Conservation (phyloP, 177 flowering plant species). For the Telopea speciosissima region DNA sequence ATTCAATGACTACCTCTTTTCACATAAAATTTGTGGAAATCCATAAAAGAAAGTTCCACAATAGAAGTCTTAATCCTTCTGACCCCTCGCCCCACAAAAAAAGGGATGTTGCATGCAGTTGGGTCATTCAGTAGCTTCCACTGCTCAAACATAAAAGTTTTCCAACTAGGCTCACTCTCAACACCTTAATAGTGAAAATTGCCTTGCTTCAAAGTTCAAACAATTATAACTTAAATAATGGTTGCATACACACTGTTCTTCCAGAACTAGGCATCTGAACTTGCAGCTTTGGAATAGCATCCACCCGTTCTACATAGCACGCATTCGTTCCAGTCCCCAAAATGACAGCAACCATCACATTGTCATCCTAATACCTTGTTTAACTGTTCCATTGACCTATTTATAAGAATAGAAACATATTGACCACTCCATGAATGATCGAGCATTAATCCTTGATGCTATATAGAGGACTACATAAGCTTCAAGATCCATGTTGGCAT, state of each 20-base stretch:
- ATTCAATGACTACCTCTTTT: no score
- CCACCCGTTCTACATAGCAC: constrained; percentile 63
- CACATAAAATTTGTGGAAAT: no score
- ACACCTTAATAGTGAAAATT: no score
- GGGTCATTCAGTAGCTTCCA: no score
- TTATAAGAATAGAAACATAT: constrained; percentile 6
- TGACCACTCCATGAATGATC: neutral
- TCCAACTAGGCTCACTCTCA: no score
- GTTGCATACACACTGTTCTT: constrained; percentile 43
- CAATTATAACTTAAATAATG: neutral
- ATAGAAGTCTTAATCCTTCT: no score
- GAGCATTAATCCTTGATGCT: neutral
- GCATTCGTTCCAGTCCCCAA: constrained; percentile 97
- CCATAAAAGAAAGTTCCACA: no score
- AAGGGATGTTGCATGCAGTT: no score
- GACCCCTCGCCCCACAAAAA: no score
- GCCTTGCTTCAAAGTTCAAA: neutral
- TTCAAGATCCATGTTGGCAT: constrained; percentile 2
- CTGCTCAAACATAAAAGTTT: no score
- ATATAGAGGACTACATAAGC: neutral
- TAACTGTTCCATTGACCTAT: constrained; percentile 84
- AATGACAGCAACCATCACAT: constrained; percentile 82
- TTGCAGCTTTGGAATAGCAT: constrained; percentile 57
- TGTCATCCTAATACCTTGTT: constrained; percentile 78
- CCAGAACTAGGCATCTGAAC: constrained; percentile 35